A percentile compares a stretch with the other conserved stretches of the same genome.
phyloP scores from a whole-genome alignment of 2,329 filamentous ascomycete species.

The Paracorniculantispora psalliotae region DNA sequence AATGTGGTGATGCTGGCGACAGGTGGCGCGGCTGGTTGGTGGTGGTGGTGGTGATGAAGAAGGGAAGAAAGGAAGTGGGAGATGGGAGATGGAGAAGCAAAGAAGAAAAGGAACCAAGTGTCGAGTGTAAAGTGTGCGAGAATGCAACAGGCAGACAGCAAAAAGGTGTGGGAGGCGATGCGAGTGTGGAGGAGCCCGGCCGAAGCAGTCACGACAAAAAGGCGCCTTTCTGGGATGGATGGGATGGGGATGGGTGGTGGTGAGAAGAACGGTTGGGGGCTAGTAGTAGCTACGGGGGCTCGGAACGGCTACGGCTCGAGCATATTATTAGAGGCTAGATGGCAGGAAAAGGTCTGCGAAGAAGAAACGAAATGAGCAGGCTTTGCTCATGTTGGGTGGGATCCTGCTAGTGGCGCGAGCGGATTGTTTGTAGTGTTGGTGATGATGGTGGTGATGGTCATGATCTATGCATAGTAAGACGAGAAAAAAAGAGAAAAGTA shows the following conservation, averaged over 20 bases:
- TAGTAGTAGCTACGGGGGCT: too few species aligned
- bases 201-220: neutral
- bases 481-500: neutral
- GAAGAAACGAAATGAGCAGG: too few species aligned
- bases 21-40: neutral
- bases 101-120: neutral
- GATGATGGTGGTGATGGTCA: neutral
- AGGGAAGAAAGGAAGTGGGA: neutral
- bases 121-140: neutral
- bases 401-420: too few species aligned
- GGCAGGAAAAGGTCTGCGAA: too few species aligned
- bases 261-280: too few species aligned
- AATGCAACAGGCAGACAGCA: neutral
- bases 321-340: too few species aligned
- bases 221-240: neutral
- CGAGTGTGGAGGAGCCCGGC: neutral
- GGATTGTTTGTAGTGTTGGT: neutral
- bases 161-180: neutral
- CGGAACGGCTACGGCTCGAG: too few species aligned
- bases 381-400: too few species aligned
- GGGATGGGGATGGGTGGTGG: too few species aligned
- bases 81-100: neutral
- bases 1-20: constrained; percentile 1
- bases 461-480: neutral
- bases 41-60: neutral